Conservation (phyloP, 2,329 filamentous ascomycete species). For the Neopestalotiopsis clavispora region DNA sequence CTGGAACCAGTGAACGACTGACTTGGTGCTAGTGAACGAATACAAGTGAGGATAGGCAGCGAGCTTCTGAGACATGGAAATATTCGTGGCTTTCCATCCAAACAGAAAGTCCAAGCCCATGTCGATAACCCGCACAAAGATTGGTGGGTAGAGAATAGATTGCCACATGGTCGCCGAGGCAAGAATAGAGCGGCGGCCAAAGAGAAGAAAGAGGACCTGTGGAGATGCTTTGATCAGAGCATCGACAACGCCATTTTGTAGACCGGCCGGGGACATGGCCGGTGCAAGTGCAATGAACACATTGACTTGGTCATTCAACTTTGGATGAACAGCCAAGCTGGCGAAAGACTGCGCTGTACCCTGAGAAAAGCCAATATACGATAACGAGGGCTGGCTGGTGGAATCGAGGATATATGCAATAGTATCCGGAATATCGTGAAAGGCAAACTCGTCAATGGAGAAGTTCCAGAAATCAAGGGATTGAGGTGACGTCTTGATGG, state of each 20-base stretch:
- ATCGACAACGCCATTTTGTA: conserved; percentile 90
- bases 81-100: conserved; percentile 86
- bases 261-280: conserved; percentile 92
- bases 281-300: conserved; percentile 96
- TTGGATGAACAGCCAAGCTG: conserved; percentile 87
- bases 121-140: conserved; percentile 90
- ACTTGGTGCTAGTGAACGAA: conserved; percentile 96
- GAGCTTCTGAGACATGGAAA: conserved; percentile 84
- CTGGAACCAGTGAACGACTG: conserved; percentile 98
- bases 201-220: conserved; percentile 88
- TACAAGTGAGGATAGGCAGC: conserved; percentile 96
- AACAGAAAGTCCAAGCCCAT: conserved; percentile 82
- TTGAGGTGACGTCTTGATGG: conserved; percentile 74
- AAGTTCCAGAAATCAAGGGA: conserved; percentile 92
- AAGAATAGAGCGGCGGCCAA: conserved; percentile 88
- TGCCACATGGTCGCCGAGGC: conserved; percentile 98
- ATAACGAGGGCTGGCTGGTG: conserved; percentile 82
- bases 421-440: conserved; percentile 94
- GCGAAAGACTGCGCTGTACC: conserved; percentile 97
- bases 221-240: conserved; percentile 93
- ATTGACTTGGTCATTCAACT: conserved; percentile 89
- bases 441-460: conserved; percentile 97
- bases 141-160: conserved; percentile 89
- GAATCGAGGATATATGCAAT: conserved; percentile 90
- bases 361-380: conserved; percentile 97